Evolutionary conservation across 495 filamentous ascomycete genomes (phyloP).

Genomic region (Neurospora sublineolata): DNA sequence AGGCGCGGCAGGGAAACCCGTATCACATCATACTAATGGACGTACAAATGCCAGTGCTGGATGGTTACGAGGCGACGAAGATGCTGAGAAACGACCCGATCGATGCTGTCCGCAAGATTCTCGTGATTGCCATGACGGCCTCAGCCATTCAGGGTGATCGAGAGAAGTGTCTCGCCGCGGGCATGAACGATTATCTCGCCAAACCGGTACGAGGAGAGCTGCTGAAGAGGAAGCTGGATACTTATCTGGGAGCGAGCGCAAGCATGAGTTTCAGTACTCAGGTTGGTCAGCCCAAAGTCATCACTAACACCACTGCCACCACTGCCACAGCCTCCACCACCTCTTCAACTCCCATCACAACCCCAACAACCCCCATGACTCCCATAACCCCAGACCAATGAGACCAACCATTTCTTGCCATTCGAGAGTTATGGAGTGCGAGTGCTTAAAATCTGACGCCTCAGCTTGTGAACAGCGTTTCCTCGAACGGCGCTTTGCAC

Average conservation of each 20-base stretch:
- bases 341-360: slow-evolving; percentile 2
- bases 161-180: slow-evolving; percentile 82
- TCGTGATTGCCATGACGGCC: slow-evolving; percentile 91
- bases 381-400: neutral
- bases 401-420: neutral
- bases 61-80: slow-evolving; percentile 87
- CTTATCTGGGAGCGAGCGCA: slow-evolving; percentile 33
- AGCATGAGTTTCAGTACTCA: slow-evolving; percentile 8
- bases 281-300: neutral
- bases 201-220: slow-evolving; percentile 74
- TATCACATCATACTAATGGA: slow-evolving; percentile 86
- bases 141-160: slow-evolving; percentile 83
- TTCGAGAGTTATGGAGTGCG: neutral
- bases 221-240: slow-evolving; percentile 63
- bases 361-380: slow-evolving; percentile 7
- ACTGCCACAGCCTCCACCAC: neutral
- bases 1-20: slow-evolving; percentile 54
- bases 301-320: neutral
- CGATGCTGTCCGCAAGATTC: slow-evolving; percentile 58
- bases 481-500: neutral
- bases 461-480: neutral
- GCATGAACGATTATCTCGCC: slow-evolving; percentile 93
- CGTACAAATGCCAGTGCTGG: slow-evolving; percentile 86
- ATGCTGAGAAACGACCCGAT: slow-evolving; percentile 64
- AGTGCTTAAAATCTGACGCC: neutral